Base-by-base conservation (phyloP, 2,329 filamentous ascomycete genomes). In the Alternaria alternata region DNA sequence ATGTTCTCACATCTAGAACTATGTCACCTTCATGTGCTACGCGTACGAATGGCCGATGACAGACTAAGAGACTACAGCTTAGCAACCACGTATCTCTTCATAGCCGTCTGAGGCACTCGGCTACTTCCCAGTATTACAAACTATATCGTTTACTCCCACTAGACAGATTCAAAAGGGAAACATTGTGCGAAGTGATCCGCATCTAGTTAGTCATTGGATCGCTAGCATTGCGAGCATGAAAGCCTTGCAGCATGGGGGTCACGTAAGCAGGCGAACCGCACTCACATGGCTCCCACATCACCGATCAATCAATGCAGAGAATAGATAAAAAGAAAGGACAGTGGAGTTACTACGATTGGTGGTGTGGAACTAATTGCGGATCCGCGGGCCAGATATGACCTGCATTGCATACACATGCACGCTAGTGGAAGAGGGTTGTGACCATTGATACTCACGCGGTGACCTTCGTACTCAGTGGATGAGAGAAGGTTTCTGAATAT, bases 391-490 rank as follows among this genome's bases (percentile, higher is more conserved):
- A 41, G 34, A 49, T 39, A 47, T 55, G 16, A 41, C 53, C 34
- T 48, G 53, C 53, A 55, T 55, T 55, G 53, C 43, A 55, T 49
- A 20, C 28, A 14, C 36, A 18, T 51, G 49, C 22, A 53, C 39
- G 39, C 39, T 53, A 53, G 39, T 9, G 4, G 20, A 32, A 30
- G 28, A 44, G 14, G 38, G 38, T 22, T 49, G 46, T 43, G 38
- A 53, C 36, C 38, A 43, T 53, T 32, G 51, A n/a, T 41, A 32
- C 26, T 41, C 38, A 41, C 11, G 28, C 28, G 18, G 39, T 26
- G 18, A 44, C 38, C 18, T 42, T 16, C 11, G 14, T 18, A 53
- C 26, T 9, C 20, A 20, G 51, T n/a, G 28, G 2, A 14, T 39
- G 28, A 30, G 18, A 14, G 32, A 16, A n/a, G 12, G 24, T 49